phyloP scores from a whole-genome alignment of 768 basidiomycete species.

The Pisolithus microcarpus region DNA sequence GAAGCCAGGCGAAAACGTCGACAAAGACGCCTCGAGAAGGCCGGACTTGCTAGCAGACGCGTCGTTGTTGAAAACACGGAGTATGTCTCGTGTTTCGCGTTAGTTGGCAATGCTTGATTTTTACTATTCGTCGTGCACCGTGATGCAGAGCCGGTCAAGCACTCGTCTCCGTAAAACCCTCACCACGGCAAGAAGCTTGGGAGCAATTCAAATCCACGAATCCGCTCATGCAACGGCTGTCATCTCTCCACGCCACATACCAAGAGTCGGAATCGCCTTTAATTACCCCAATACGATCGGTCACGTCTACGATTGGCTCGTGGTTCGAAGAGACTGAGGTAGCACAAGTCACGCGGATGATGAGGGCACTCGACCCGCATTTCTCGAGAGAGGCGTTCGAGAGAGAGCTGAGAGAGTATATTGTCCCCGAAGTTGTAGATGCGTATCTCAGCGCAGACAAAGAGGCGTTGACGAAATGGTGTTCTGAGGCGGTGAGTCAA shows the following conservation, averaged over 20 bases:
- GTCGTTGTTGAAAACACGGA: slow-evolving; percentile 70
- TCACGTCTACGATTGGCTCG: slow-evolving; percentile 78
- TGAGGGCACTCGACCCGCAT: slow-evolving; percentile 81
- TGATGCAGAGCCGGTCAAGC: slow-evolving; percentile 71
- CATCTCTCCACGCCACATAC: slow-evolving; percentile 59
- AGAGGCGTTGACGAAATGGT: slow-evolving; percentile 83
- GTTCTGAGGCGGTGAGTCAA: slow-evolving; percentile 81
- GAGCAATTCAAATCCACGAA: slow-evolving; percentile 73
- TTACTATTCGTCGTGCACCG: too few species aligned
- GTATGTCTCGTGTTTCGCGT: slow-evolving; percentile 38
- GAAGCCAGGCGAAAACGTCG: slow-evolving; percentile 79
- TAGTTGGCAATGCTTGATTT: too few species aligned
- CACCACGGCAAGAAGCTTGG: slow-evolving; percentile 75
- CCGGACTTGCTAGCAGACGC: slow-evolving; percentile 52
- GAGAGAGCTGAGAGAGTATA: slow-evolving; percentile 89
- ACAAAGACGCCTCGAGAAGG: slow-evolving; percentile 75
- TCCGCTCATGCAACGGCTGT: slow-evolving; percentile 58
- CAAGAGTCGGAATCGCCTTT: slow-evolving; percentile 93
- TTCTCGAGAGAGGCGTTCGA: slow-evolving; percentile 86
- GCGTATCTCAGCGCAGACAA: slow-evolving; percentile 89
- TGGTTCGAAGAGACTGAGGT: slow-evolving; percentile 98
- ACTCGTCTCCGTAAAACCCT: slow-evolving; percentile 77
- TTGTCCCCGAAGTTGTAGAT: slow-evolving; percentile 95
- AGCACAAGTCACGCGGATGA: slow-evolving; percentile 84
- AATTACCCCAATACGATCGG: slow-evolving; percentile 69